Evolutionary conservation across 768 basidiomycete genomes (phyloP).

Genomic region (Lactarius psammicola): DNA sequence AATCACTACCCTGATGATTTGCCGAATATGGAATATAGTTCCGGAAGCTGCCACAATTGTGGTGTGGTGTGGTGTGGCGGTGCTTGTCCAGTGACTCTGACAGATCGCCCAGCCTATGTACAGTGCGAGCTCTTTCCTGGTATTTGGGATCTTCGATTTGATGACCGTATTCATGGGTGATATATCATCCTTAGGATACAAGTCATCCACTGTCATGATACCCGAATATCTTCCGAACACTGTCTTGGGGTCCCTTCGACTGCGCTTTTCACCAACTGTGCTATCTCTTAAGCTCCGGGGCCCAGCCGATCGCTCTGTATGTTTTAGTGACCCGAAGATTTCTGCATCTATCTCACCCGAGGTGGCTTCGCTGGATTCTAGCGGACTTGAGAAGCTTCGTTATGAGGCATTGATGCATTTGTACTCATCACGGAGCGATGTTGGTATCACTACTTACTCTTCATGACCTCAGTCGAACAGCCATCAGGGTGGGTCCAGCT

Average conservation of each 20-base stretch:
- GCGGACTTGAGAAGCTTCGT: constrained; percentile 14
- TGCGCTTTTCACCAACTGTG: constrained; percentile 11
- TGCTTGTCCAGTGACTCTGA: not conserved
- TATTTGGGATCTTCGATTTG: constrained; percentile 7
- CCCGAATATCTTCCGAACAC: constrained; percentile 8
- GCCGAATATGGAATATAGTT: constrained; percentile 8
- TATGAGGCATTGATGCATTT: constrained; percentile 15
- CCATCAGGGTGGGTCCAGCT: constrained; percentile 6
- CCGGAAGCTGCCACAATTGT: constrained; percentile 10
- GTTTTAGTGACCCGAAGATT: not conserved
- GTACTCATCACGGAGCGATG: constrained; percentile 18
- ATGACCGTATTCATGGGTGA: not conserved
- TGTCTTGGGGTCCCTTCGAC: constrained; percentile 7
- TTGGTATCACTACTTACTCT: not conserved
- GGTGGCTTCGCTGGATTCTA: constrained; percentile 14
- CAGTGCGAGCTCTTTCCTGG: not conserved
- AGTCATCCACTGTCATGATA: constrained; percentile 2
- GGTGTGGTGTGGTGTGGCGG: not conserved
- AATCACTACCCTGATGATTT: no score
- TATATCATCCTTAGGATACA: not conserved
- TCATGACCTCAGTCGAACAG: constrained; percentile 5
- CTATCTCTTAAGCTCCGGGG: constrained; percentile 8
- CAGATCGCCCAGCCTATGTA: not conserved
- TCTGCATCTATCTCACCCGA: constrained; percentile 21
- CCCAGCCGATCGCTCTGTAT: constrained; percentile 12